Conservation (phyloP, 495 filamentous ascomycete genomes). For the Penicillium canariense region DNA sequence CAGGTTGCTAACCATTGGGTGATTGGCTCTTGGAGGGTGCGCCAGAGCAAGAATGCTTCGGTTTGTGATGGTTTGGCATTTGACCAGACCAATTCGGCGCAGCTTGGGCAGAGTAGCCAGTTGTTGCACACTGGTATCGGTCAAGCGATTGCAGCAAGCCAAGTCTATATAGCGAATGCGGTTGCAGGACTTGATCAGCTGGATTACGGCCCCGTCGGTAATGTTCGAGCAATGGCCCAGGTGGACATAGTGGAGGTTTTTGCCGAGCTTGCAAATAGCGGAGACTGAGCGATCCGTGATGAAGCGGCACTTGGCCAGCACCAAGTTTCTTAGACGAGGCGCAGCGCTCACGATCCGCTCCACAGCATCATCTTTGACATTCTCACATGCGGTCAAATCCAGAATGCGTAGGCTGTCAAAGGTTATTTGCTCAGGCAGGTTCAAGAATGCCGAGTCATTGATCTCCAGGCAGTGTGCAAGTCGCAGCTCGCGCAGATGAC, state of each 20-base stretch:
- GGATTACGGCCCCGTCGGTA: constrained; percentile 80
- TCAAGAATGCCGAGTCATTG: constrained; percentile 80
- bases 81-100: constrained; percentile 90
- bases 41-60: constrained; percentile 82
- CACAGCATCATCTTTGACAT: constrained; percentile 80
- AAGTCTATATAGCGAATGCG: constrained; percentile 96
- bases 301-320: constrained; percentile 88
- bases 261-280: constrained; percentile 83
- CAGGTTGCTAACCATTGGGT: constrained; percentile 58
- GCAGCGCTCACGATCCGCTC: constrained; percentile 82
- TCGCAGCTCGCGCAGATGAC: constrained; percentile 82
- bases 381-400: constrained; percentile 83
- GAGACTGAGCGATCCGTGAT: constrained; percentile 88
- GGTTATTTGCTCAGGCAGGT: constrained; percentile 63
- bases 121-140: constrained; percentile 80
- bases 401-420: constrained; percentile 90
- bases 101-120: constrained; percentile 88
- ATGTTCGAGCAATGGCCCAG: constrained; percentile 91
- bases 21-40: constrained; percentile 48
- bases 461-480: constrained; percentile 80
- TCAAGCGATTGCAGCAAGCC: constrained; percentile 88
- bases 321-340: constrained; percentile 85
- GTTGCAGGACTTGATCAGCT: constrained; percentile 81
- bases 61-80: constrained; percentile 87
- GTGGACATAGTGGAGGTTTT: constrained; percentile 95